Conservation (phyloP, 176 grass and related monocot genomes). For the Bolboschoenus planiculmis region DNA sequence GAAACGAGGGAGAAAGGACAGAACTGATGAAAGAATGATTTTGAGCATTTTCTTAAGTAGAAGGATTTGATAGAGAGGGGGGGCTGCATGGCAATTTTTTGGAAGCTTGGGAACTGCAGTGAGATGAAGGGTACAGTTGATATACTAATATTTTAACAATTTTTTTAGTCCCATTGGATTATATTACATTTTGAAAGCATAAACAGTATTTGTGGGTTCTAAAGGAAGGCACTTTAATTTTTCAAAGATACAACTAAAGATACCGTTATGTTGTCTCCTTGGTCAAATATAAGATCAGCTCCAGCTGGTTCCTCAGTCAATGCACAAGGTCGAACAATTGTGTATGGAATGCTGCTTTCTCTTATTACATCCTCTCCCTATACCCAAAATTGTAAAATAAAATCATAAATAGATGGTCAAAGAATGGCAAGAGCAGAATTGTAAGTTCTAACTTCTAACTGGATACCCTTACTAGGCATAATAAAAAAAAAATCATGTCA, state of each 20-base stretch:
- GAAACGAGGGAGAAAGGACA: too few species aligned
- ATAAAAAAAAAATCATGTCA: background rate
- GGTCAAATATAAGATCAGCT: slow-evolving; percentile 94
- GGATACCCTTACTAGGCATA: background rate
- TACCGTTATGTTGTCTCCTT: slow-evolving; percentile 96
- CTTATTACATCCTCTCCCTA: slow-evolving; percentile 95
- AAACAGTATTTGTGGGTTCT: background rate
- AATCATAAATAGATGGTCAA: background rate
- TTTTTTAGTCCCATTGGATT: background rate
- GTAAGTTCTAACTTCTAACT: background rate
- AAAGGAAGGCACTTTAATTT: background rate
- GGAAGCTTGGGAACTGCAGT: background rate
- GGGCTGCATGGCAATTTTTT: background rate
- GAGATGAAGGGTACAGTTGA: background rate
- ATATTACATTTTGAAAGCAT: background rate
- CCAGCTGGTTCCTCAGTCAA: slow-evolving; percentile 93
- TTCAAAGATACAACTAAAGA: background rate
- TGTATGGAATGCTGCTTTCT: slow-evolving; percentile 68
- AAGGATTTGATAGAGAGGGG: too few species aligned
- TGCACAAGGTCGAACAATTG: slow-evolving; percentile 83
- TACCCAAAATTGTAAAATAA: background rate
- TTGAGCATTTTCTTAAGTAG: too few species aligned
- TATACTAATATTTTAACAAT: background rate
- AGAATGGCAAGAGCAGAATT: background rate
- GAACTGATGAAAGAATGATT: too few species aligned